phyloP scores from a whole-genome alignment of 768 basidiomycete species.

The Austroboletus festivus region DNA sequence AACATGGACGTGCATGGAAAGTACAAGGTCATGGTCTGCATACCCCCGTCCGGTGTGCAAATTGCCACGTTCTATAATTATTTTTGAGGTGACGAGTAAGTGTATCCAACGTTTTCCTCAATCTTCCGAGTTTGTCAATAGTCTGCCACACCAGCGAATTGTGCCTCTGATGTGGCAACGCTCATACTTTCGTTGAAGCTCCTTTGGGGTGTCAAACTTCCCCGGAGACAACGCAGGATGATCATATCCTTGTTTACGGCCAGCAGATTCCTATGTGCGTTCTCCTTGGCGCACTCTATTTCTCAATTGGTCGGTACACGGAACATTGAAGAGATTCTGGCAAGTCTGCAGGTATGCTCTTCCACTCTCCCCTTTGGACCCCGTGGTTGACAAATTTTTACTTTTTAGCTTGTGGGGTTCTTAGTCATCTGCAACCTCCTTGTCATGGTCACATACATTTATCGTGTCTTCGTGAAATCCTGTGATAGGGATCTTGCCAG shows the following conservation, averaged over 20 bases:
- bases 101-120: background rate
- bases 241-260: conserved; percentile 12
- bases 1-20: conserved; percentile 7
- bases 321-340: background rate
- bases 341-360: background rate
- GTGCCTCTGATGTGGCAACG: background rate
- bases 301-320: background rate
- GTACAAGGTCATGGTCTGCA: background rate
- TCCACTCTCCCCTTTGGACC: background rate
- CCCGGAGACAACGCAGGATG: conserved; percentile 15
- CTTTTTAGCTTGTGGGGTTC: background rate
- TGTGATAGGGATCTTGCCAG: background rate
- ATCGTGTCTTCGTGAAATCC: background rate
- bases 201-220: conserved; percentile 16
- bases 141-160: conserved; percentile 2
- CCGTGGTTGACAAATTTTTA: background rate
- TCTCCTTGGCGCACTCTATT: conserved; percentile 1
- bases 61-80: conserved; percentile 1
- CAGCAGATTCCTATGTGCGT: conserved; percentile 7
- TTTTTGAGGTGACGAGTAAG: conserved; percentile 9
- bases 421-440: background rate
- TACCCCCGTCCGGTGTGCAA: background rate
- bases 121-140: too few species aligned
- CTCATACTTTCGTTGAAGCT: conserved; percentile 9
- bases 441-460: conserved; percentile 1